phyloP scores from a whole-genome alignment of 1,139 yeast species.

The Candida mesenterica region DNA sequence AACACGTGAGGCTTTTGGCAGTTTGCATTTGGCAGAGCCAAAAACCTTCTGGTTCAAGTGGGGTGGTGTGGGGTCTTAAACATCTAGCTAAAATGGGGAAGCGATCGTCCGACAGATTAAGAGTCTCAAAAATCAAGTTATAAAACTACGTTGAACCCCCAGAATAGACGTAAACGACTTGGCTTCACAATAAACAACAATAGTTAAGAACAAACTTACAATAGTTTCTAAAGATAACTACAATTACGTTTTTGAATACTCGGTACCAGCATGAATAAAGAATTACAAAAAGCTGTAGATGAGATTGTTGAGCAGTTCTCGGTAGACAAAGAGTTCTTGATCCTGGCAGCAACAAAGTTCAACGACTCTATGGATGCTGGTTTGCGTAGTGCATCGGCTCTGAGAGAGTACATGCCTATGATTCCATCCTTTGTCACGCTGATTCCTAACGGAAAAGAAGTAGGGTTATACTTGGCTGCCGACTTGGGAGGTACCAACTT shows the following conservation, averaged over 20 bases:
- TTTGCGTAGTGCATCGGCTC: conserved; percentile 36
- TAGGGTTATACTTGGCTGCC: conserved; percentile 75
- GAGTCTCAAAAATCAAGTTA: too few species aligned
- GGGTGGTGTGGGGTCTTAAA: too few species aligned
- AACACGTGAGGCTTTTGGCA: too few species aligned
- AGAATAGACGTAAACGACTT: too few species aligned
- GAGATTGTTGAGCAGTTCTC: conserved; percentile 55
- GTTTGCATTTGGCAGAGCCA: too few species aligned
- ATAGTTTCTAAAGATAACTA: too few species aligned
- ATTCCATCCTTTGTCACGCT: conserved; percentile 81
- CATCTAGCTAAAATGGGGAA: too few species aligned
- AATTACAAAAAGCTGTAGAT: conserved; percentile 38
- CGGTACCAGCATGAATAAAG: conserved; percentile 22
- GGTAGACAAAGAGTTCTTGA: conserved; percentile 51
- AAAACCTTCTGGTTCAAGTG: too few species aligned
- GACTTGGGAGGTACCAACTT: conserved; percentile 89
- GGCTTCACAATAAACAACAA: too few species aligned
- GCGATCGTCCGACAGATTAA: too few species aligned
- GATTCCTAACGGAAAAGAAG: conserved; percentile 79
- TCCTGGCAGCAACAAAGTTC: conserved; percentile 63
- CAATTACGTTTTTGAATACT: not conserved
- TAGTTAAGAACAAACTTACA: too few species aligned
- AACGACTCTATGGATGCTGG: conserved; percentile 63
- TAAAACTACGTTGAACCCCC: too few species aligned
- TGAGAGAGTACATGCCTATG: conserved; percentile 69